phyloP scores from a whole-genome alignment of 2,329 filamentous ascomycete species.

The Aspergillus sojae region DNA sequence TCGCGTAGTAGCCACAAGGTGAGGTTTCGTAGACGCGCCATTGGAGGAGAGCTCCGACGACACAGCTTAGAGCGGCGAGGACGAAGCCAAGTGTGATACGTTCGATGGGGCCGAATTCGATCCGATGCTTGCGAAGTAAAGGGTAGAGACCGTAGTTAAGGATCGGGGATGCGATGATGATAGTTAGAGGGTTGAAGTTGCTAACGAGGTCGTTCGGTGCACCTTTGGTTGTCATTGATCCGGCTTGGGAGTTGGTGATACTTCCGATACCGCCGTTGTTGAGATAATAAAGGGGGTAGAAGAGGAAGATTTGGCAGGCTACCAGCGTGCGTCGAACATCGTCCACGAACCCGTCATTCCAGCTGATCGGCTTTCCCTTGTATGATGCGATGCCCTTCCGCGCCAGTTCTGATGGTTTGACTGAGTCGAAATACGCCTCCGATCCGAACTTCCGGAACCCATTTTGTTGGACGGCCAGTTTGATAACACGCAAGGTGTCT shows the following conservation, averaged over 20 bases:
- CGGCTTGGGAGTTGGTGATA: background rate
- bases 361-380: background rate
- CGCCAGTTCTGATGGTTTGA: background rate
- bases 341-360: background rate
- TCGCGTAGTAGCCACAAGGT: background rate
- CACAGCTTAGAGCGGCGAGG: background rate
- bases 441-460: background rate
- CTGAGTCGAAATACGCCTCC: background rate
- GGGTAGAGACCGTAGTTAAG: background rate
- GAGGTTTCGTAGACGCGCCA: background rate
- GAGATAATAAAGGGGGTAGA: background rate
- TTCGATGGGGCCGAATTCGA: background rate
- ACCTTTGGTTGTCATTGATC: background rate
- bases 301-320: background rate
- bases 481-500: background rate
- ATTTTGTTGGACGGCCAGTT: background rate
- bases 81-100: background rate
- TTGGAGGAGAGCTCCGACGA: background rate
- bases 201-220: background rate
- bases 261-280: background rate
- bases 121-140: background rate
- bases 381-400: background rate
- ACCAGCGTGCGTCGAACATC: background rate
- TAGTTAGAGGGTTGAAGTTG: background rate
- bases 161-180: background rate